Conservation (phyloP, 129 eudicot genomes). For the Flaveria trinervia region DNA sequence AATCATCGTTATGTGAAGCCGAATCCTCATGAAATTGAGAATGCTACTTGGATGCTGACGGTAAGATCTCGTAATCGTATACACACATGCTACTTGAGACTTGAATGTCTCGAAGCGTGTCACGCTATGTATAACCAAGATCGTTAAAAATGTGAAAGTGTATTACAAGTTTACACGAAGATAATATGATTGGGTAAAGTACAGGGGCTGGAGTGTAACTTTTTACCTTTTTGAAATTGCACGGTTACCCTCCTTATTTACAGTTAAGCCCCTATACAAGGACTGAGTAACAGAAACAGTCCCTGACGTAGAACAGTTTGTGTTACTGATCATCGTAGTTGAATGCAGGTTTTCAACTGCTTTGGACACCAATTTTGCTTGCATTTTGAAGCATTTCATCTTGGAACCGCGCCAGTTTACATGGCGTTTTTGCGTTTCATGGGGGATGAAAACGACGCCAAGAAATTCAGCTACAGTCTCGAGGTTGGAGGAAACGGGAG, state of each 20-base stretch:
- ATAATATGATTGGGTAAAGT: neutral
- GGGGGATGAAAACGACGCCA: slow-evolving; percentile 68
- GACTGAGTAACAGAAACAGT: neutral
- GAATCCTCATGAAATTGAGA: slow-evolving; percentile 66
- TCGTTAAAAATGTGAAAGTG: neutral
- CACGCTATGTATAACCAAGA: no score
- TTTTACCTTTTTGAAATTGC: neutral
- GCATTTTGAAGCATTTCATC: slow-evolving; percentile 70
- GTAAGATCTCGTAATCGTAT: slow-evolving; percentile 33
- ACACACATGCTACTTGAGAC: neutral
- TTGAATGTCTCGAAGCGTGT: no score
- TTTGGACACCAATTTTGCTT: slow-evolving; percentile 28
- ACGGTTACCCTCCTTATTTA: neutral
- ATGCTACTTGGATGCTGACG: slow-evolving; percentile 75
- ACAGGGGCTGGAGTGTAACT: neutral
- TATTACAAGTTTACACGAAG: no score
- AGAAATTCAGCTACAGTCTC: slow-evolving; percentile 56
- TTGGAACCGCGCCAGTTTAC: slow-evolving; percentile 61
- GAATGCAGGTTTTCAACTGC: slow-evolving; percentile 21
- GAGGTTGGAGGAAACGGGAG: slow-evolving; percentile 59
- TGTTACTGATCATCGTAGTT: neutral
- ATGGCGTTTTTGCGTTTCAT: slow-evolving; percentile 70
- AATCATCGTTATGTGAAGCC: slow-evolving; percentile 71
- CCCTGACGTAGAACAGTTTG: neutral
- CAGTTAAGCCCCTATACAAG: neutral